These are phyloP conservation scores for Leccinum barrowsii DNA, from an alignment of 768 basidiomycete species.

Conservation along the genomic window DNA sequence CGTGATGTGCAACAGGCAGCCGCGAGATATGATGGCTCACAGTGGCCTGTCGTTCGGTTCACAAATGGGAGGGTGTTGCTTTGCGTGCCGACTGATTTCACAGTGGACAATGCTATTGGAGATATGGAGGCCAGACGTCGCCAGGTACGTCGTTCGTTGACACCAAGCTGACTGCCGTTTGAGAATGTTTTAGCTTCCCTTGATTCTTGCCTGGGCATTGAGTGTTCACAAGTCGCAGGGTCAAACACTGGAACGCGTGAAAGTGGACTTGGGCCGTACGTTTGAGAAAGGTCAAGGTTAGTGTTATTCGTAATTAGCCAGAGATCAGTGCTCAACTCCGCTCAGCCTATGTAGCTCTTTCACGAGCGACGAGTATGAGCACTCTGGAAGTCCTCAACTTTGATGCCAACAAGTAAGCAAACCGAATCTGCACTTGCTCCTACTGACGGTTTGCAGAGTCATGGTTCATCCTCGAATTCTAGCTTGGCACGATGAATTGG, in stretches of 20 bases:
- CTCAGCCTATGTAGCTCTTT: constrained; percentile 67
- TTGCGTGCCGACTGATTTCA: constrained; percentile 57
- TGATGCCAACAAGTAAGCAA: constrained; percentile 50
- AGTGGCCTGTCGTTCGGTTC: constrained; percentile 66
- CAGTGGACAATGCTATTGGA: constrained; percentile 58
- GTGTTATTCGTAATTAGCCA: neutral
- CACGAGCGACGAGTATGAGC: constrained; percentile 66
- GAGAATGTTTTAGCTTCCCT: constrained; percentile 41
- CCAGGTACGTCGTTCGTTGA: constrained; percentile 41
- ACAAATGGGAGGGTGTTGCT: constrained; percentile 44
- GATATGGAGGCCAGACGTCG: constrained; percentile 53
- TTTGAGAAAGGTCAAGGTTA: constrained; percentile 82
- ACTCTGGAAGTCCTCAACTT: constrained; percentile 65
- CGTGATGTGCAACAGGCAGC: constrained; percentile 13
- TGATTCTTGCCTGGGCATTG: constrained; percentile 83
- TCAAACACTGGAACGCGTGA: constrained; percentile 81
- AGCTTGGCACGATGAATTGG: constrained; percentile 46
- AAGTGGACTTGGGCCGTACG: constrained; percentile 67
- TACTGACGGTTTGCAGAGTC: constrained; percentile 40
- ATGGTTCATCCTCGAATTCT: constrained; percentile 62
- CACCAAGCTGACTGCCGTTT: neutral
- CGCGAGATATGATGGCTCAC: constrained; percentile 23
- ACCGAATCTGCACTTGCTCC: neutral
- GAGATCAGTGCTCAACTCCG: neutral
- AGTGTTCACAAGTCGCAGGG: constrained; percentile 90